Percentiles rank a stretch among this genome's conserved stretches.
Conservation (phyloP, 257 asterid species). For the Solanum habrochaites region DNA sequence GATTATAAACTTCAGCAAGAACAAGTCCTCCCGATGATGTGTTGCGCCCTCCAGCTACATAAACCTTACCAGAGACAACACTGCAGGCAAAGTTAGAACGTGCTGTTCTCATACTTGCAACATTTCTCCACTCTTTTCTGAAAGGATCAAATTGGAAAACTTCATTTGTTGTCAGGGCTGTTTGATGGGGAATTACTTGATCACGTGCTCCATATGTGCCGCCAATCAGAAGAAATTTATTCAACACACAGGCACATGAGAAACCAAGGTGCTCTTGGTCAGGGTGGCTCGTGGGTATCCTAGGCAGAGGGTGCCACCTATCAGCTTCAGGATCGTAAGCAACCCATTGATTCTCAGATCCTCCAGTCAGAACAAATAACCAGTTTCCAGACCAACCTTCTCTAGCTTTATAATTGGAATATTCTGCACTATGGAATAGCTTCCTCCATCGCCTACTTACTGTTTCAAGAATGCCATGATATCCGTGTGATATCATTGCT, state of each 20-base stretch:
- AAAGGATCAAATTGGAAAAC: neutral
- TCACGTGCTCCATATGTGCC: neutral
- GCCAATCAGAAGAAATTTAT: neutral
- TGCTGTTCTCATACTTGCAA: neutral
- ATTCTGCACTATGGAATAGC: neutral
- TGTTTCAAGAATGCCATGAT: neutral
- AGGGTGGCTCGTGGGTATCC: neutral
- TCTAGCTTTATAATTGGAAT: neutral
- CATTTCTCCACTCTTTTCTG: neutral
- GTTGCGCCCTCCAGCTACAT: neutral
- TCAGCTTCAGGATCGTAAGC: neutral
- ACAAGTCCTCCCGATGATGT: neutral
- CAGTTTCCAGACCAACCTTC: neutral
- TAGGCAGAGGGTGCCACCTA: neutral
- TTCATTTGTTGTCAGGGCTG: neutral
- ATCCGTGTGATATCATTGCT: neutral
- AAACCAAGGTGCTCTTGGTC: neutral
- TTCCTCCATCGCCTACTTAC: neutral
- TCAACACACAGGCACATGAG: neutral
- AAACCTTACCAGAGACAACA: neutral
- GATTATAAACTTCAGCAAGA: neutral
- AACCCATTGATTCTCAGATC: neutral
- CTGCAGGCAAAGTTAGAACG: neutral
- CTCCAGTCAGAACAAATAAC: neutral
- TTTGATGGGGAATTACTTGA: neutral